Evolutionary conservation across 805 yeast genomes (phyloP).

Genomic region (Teunomyces kruisii): DNA sequence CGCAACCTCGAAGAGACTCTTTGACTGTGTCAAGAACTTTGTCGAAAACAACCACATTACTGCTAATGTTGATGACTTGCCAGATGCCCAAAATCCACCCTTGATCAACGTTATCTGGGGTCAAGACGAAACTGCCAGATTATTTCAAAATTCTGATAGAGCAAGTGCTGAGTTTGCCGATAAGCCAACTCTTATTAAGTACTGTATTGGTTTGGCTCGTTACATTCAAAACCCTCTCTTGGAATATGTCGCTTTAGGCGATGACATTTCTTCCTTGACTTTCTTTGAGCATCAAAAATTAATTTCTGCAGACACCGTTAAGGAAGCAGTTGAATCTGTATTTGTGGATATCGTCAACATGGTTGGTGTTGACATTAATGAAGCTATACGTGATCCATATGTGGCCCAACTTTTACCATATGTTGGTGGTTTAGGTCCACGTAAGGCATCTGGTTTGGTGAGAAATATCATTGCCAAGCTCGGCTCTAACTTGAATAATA

Average conservation of each 20-base stretch:
- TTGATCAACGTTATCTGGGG: constrained; percentile 74
- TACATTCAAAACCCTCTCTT: constrained; percentile 90
- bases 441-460: constrained; percentile 86
- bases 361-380: constrained; percentile 93
- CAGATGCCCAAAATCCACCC: constrained; percentile 45
- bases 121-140: constrained; percentile 88
- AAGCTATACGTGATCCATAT: constrained; percentile 76
- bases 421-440: constrained; percentile 91
- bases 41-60: constrained; percentile 55
- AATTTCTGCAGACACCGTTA: constrained; percentile 60
- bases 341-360: constrained; percentile 87
- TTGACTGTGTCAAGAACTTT: constrained; percentile 53
- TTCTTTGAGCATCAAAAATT: constrained; percentile 75
- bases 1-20: constrained; percentile 64
- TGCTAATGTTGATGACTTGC: constrained; percentile 49
- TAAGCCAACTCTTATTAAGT: constrained; percentile 74
- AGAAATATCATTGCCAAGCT: constrained; percentile 68
- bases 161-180: constrained; percentile 82
- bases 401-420: constrained; percentile 70
- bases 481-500: constrained; percentile 60
- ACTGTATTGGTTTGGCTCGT: constrained; percentile 87
- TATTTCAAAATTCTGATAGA: constrained; percentile 76
- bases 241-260: constrained; percentile 81
- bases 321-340: constrained; percentile 70
- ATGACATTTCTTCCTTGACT: constrained; percentile 65